phyloP scores from a whole-genome alignment of 495 filamentous ascomycete genomes.

The Tuber brumale region DNA sequence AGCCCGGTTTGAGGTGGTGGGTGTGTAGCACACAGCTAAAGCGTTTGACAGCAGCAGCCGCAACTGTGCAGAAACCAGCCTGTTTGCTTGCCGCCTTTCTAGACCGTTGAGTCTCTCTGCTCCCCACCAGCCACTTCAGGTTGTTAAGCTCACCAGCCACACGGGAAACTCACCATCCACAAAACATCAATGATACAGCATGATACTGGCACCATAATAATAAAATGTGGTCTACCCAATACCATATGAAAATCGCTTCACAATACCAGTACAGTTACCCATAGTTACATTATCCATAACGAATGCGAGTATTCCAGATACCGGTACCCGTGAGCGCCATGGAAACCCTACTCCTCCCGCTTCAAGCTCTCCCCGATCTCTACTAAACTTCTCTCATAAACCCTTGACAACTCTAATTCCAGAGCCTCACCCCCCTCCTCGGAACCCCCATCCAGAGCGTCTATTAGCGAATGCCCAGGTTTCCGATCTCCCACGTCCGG shows the following conservation, averaged over 20 bases:
- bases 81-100: neutral
- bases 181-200: too few relatives aligned
- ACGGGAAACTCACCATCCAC: neutral
- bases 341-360: conserved; percentile 2
- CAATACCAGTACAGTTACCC: neutral
- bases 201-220: neutral
- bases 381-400: conserved; percentile 30
- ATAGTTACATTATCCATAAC: neutral
- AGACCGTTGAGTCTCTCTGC: neutral
- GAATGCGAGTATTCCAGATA: neutral
- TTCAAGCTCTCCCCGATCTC: conserved; percentile 25
- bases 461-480: neutral
- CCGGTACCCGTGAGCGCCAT: neutral
- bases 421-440: conserved; percentile 16
- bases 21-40: neutral
- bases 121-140: neutral
- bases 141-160: neutral
- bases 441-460: conserved; percentile 6
- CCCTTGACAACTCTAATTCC: conserved; percentile 37
- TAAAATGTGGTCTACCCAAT: neutral
- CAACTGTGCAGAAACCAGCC: neutral
- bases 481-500: conserved; percentile 6
- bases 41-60: neutral
- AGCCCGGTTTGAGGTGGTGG: neutral
- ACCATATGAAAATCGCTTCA: neutral